These are phyloP conservation scores for Apiospora kogelbergensis DNA, from an alignment of 2,329 filamentous ascomycete species.

Conservation along the genomic window DNA sequence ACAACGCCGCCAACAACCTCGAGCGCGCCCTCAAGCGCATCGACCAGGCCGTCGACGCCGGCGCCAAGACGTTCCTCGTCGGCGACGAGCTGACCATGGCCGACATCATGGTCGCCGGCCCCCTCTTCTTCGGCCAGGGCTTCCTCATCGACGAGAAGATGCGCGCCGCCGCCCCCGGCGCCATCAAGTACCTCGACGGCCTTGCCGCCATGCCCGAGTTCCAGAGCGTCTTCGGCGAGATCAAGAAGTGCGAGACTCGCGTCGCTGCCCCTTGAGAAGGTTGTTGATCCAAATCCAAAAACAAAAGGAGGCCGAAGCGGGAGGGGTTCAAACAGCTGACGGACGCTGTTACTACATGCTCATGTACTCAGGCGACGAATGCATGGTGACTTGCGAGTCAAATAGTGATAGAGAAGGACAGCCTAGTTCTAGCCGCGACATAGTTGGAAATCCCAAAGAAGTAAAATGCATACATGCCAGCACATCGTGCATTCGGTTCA, in stretches of 20 bases:
- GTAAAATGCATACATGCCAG: background rate
- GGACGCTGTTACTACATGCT: background rate
- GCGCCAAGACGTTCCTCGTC: slow-evolving; percentile 35
- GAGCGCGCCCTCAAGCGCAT: slow-evolving; percentile 31
- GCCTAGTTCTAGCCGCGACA: background rate
- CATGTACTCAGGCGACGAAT: background rate
- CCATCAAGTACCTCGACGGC: slow-evolving; percentile 32
- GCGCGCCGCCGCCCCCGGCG: slow-evolving; percentile 32
- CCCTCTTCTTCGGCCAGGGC: slow-evolving; percentile 24
- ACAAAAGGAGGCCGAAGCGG: background rate
- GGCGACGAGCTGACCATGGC: slow-evolving; percentile 38
- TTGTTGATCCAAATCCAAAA: too few species aligned
- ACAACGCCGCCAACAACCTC: slow-evolving; percentile 16
- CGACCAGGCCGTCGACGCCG: slow-evolving; percentile 31
- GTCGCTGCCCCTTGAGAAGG: background rate
- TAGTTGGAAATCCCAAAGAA: background rate
- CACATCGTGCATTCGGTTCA: too few species aligned
- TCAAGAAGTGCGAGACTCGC: slow-evolving; percentile 32
- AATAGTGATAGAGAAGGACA: background rate
- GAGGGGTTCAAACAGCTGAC: too few species aligned
- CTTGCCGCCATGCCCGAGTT: slow-evolving; percentile 32
- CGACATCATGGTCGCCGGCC: slow-evolving; percentile 34
- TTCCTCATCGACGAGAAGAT: slow-evolving; percentile 35
- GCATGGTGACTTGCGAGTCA: background rate
- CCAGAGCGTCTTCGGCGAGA: slow-evolving; percentile 32